phyloP scores from a whole-genome alignment of 164 flowering plant genomes.

The Amborella trichopoda region DNA sequence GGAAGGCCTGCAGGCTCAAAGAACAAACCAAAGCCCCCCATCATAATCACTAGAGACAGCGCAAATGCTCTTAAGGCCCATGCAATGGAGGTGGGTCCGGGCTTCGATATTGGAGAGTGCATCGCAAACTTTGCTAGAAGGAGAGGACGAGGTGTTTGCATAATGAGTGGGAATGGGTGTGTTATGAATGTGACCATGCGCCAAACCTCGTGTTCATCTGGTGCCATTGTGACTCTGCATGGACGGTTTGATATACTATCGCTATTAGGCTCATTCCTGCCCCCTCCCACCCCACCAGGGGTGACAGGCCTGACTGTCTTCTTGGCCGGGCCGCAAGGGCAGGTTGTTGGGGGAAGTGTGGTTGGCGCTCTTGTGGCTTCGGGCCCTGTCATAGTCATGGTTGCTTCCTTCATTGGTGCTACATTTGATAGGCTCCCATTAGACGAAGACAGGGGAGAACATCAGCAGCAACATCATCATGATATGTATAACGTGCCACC shows the following conservation, averaged over 20 bases:
- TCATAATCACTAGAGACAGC: conserved; percentile 67
- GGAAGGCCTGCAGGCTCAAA: conserved; percentile 87
- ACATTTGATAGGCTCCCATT: conserved; percentile 71
- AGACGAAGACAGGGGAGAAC: conserved; percentile 36
- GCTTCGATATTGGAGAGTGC: conserved; percentile 66
- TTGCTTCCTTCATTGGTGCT: conserved; percentile 77
- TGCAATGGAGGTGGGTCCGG: conserved; percentile 79
- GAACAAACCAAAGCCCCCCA: conserved; percentile 85
- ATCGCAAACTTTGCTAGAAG: conserved; percentile 51
- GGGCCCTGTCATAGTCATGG: conserved; percentile 87
- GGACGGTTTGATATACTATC: conserved; percentile 86
- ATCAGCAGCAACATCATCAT: no score
- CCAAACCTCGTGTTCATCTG: conserved; percentile 55
- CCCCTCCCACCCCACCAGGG: conserved; percentile 75
- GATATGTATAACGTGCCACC: no score
- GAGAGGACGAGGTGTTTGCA: conserved; percentile 56
- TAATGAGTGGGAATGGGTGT: conserved; percentile 62
- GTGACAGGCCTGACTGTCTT: conserved; percentile 65
- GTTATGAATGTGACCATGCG: conserved; percentile 68
- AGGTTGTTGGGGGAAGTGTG: conserved; percentile 70
- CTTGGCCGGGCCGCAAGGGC: conserved; percentile 77
- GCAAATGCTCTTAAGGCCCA: conserved; percentile 71
- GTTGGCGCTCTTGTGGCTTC: conserved; percentile 84
- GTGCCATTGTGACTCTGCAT: conserved; percentile 64
- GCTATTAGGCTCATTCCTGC: conserved; percentile 61